These are phyloP conservation scores for Quillaja saponaria DNA, from an alignment of 306 rosid genomes.

Conservation along the genomic window DNA sequence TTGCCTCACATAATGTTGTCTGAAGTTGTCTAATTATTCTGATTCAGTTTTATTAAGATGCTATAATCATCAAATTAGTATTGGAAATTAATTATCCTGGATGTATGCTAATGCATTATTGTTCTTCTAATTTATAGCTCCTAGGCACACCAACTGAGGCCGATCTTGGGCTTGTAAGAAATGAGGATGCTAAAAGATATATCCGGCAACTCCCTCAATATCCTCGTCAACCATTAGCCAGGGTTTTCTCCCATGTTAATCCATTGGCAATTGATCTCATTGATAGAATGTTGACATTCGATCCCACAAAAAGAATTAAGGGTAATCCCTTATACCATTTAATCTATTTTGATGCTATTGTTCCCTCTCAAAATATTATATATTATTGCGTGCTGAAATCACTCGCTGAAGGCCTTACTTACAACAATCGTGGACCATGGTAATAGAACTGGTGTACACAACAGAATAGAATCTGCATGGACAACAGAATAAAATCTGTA, in stretches of 20 bases:
- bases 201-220: slow-evolving; percentile 70
- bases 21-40: background rate
- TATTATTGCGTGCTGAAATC: too few species aligned
- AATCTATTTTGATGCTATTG: slow-evolving; percentile 16
- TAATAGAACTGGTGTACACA: too few species aligned
- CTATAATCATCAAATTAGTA: slow-evolving; percentile 11
- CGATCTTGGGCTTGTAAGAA: slow-evolving; percentile 74
- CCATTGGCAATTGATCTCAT: slow-evolving; percentile 83
- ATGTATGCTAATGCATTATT: slow-evolving; percentile 39
- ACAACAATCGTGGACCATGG: too few species aligned
- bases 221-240: slow-evolving; percentile 79
- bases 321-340: slow-evolving; percentile 48
- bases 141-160: slow-evolving; percentile 97
- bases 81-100: slow-evolving; percentile 22
- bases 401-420: too few species aligned
- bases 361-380: slow-evolving; percentile 9
- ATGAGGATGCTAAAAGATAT: slow-evolving; percentile 84
- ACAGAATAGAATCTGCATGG: too few species aligned
- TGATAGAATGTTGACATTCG: slow-evolving; percentile 89
- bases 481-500: too few species aligned
- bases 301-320: slow-evolving; percentile 86
- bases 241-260: slow-evolving; percentile 81
- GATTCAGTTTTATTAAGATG: slow-evolving; percentile 21
- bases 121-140: slow-evolving; percentile 58
- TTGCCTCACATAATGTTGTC: slow-evolving; percentile 16